Conservation (phyloP, 495 filamentous ascomycete species). For the Penicillium paradoxum region DNA sequence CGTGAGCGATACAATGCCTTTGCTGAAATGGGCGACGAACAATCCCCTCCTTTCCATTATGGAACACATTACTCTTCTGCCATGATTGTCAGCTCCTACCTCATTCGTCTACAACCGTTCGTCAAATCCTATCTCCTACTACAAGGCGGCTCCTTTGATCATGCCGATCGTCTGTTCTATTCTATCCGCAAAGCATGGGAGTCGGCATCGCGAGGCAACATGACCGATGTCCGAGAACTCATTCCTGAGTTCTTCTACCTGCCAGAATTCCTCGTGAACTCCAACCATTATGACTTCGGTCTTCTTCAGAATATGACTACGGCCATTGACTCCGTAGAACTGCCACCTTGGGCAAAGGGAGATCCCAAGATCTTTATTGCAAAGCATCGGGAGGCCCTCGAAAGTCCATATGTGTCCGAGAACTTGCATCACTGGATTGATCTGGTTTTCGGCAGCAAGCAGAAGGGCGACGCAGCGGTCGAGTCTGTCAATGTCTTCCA, state of each 20-base stretch:
- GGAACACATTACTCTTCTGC: conserved; percentile 98
- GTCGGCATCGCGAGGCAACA: conserved; percentile 83
- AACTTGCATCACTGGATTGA: conserved; percentile 95
- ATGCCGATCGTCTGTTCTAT: conserved; percentile 91
- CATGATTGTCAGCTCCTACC: conserved; percentile 96
- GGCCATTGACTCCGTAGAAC: conserved; percentile 71
- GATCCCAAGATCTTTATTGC: conserved; percentile 94
- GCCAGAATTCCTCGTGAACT: conserved; percentile 86
- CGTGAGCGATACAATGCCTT: conserved; percentile 79
- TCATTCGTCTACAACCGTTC: conserved; percentile 93
- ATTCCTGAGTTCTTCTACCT: conserved; percentile 97
- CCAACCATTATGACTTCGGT: conserved; percentile 92
- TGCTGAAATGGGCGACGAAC: conserved; percentile 82
- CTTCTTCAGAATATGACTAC: conserved; percentile 72
- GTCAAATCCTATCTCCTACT: conserved; percentile 95
- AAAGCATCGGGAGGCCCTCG: conserved; percentile 89
- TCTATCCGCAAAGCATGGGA: conserved; percentile 88
- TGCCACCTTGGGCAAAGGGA: conserved; percentile 96
- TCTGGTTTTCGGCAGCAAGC: conserved; percentile 90
- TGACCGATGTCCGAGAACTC: conserved; percentile 88
- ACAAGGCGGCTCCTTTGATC: conserved; percentile 94
- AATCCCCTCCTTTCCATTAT: conserved; percentile 83
- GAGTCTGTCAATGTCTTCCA: conserved; percentile 95
- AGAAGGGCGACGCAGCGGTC: conserved; percentile 86
- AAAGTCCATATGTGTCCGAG: conserved; percentile 89